A percentile compares a stretch with the other conserved stretches of the same genome.
phyloP scores from a whole-genome alignment of 2,329 filamentous ascomycete species.

The Beauveria caledonica region DNA sequence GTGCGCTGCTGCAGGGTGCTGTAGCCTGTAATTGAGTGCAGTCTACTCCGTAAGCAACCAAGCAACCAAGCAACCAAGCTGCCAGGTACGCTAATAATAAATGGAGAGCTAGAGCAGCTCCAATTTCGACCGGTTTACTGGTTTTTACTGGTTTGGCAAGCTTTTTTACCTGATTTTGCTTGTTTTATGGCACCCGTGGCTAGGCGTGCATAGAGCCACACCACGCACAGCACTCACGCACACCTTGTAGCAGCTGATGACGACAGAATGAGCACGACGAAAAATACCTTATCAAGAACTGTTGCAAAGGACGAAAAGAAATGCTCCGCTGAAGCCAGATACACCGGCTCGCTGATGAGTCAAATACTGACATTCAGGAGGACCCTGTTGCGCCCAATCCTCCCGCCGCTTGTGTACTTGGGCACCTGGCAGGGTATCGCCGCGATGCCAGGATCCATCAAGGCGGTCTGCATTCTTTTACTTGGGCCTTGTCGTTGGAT shows the following conservation, averaged over 20 bases:
- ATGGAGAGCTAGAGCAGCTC: not conserved
- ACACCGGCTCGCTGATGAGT: no score
- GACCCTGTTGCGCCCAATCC: not conserved
- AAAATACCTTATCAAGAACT: not conserved
- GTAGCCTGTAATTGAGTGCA: not conserved
- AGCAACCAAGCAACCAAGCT: not conserved
- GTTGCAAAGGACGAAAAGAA: not conserved
- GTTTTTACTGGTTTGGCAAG: not conserved
- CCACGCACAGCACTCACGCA: not conserved
- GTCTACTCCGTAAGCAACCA: no score
- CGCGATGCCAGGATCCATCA: no score
- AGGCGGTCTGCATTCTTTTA: no score
- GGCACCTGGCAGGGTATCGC: no score
- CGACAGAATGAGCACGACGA: constrained; percentile 1
- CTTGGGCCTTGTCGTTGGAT: no score
- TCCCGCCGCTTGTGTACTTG: no score
- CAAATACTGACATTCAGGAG: no score
- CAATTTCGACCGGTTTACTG: no score
- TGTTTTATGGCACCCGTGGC: not conserved
- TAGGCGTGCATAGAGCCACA: not conserved
- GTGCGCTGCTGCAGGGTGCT: not conserved
- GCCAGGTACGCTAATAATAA: not conserved
- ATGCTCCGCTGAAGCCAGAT: not conserved
- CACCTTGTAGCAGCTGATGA: constrained; percentile 3
- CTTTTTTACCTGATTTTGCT: not conserved